phyloP scores from a whole-genome alignment of 805 yeast genomes.

The Wickerhamomyces tratensis region DNA sequence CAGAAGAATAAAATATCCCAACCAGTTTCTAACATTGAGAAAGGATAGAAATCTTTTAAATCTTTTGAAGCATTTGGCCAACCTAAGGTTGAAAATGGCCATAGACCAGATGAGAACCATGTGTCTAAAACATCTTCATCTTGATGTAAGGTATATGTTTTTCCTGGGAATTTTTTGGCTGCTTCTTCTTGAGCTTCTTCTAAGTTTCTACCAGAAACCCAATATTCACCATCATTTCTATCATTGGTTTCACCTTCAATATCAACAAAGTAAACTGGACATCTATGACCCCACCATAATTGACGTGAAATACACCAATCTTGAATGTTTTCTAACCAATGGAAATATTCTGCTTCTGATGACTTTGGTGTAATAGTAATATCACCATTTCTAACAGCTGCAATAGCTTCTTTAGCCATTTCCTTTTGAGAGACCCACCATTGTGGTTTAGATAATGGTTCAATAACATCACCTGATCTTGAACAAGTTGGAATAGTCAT shows the following conservation, averaged over 20 bases:
- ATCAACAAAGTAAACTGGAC: constrained; percentile 86
- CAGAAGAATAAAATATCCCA: constrained; percentile 99
- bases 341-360: constrained; percentile 88
- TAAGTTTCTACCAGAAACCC: constrained; percentile 83
- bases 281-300: constrained; percentile 96
- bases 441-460: constrained; percentile 95
- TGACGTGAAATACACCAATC: constrained; percentile 99
- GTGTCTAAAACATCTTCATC: constrained; percentile 98
- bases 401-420: constrained; percentile 81
- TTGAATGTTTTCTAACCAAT: constrained; percentile 92
- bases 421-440: constrained; percentile 96
- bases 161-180: constrained; percentile 54
- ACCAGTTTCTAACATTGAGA: constrained; percentile 94
- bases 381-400: constrained; percentile 75
- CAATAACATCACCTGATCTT: constrained; percentile 95
- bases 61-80: constrained; percentile 85
- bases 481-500: constrained; percentile 93
- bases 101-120: constrained; percentile 96
- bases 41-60: constrained; percentile 72
- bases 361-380: constrained; percentile 78
- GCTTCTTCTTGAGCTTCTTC: constrained; percentile 88
- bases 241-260: constrained; percentile 56
- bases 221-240: constrained; percentile 60
- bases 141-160: constrained; percentile 71
- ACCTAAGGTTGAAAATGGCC: constrained; percentile 96